Evolutionary conservation across 306 rosid species (phyloP), one percentile per base, ranked within the genome.

Genomic region (Rosa persica): DNA sequence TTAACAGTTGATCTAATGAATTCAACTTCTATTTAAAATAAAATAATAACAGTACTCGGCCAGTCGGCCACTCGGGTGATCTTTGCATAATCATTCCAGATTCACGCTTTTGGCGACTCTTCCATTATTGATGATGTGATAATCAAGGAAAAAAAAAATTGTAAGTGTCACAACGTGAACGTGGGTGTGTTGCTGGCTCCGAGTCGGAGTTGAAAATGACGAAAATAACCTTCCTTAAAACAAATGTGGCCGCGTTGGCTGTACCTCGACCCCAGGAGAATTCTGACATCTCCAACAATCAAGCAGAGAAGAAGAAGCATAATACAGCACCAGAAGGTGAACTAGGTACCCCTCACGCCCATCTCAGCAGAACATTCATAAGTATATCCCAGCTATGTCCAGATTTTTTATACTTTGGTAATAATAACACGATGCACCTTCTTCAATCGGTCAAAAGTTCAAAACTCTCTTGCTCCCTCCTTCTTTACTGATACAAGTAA

Each of bases 301-400:
- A 4, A 62, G n/a, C 17, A 61, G 20, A 19, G 61, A 19, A 60
- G 39, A 12, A 19, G 61, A 20, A 25, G 44, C 70, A 65, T 65
- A 34, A 34, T 19, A n/a, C n/a, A 3, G 40, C 8, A 27, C 39
- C 40, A 27, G 40, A 13, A 7, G 40, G n/a, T 12, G 4, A 13
- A 13, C 2, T 38, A 19, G 47, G 38, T 66, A 19, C 16, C 20
- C 17, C 19, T 1, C 4, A 52, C 11, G 65, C 66, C 55, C 75
- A 17, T 48, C 75, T 62, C 42, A 71, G 52, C 58, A 44, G 71
- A 62, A 76, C 79, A 25, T 72, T 72, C 70, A 36, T 47, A 34
- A 48, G 78, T 47, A 72, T 79, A 79, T 79, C 77, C 82, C 76
- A 72, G 70, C 11, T 46, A 25, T 42, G 49, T 17, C 23, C 13